Percentiles rank a stretch among this genome's conserved stretches.
These are phyloP conservation scores for Anisodus acutangulus DNA, from an alignment of 257 asterid species.

Conservation along the genomic window DNA sequence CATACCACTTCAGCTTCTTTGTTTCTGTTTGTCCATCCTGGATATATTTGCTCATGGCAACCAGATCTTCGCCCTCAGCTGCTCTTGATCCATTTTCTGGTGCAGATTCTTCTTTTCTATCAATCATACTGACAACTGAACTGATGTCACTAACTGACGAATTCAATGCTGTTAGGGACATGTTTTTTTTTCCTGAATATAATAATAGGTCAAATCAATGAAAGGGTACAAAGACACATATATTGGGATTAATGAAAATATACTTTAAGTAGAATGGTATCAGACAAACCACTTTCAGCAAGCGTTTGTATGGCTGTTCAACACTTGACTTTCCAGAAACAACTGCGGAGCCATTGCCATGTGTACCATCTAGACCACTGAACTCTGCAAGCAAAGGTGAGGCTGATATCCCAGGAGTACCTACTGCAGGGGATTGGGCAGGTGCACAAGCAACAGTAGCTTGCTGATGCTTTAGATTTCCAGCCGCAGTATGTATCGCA, in stretches of 20 bases:
- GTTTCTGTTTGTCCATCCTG: slow-evolving; percentile 70
- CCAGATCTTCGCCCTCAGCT: slow-evolving; percentile 84
- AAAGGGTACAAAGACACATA: slow-evolving; percentile 15
- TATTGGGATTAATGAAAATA: not conserved
- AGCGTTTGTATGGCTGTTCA: slow-evolving; percentile 74
- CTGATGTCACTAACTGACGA: slow-evolving; percentile 76
- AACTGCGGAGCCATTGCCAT: slow-evolving; percentile 56
- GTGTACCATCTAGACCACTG: slow-evolving; percentile 66
- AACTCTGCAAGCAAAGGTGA: slow-evolving; percentile 82
- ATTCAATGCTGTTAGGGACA: slow-evolving; percentile 65
- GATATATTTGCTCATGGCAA: slow-evolving; percentile 76
- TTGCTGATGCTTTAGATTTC: slow-evolving; percentile 50
- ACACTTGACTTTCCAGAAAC: slow-evolving; percentile 57
- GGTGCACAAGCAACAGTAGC: slow-evolving; percentile 54
- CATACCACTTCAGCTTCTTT: slow-evolving; percentile 74
- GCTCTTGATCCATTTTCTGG: slow-evolving; percentile 90
- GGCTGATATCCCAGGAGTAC: slow-evolving; percentile 84
- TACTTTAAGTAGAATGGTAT: not conserved
- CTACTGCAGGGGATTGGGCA: slow-evolving; percentile 73
- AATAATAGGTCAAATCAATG: not conserved
- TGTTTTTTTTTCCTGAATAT: slow-evolving; percentile 56
- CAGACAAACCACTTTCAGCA: slow-evolving; percentile 61
- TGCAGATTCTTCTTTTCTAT: slow-evolving; percentile 86
- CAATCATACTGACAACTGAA: slow-evolving; percentile 79
- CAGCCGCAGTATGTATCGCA: slow-evolving; percentile 60